Conservation (phyloP, 1,284 basidiomycete species). For the Mycocalia duriaeana region DNA sequence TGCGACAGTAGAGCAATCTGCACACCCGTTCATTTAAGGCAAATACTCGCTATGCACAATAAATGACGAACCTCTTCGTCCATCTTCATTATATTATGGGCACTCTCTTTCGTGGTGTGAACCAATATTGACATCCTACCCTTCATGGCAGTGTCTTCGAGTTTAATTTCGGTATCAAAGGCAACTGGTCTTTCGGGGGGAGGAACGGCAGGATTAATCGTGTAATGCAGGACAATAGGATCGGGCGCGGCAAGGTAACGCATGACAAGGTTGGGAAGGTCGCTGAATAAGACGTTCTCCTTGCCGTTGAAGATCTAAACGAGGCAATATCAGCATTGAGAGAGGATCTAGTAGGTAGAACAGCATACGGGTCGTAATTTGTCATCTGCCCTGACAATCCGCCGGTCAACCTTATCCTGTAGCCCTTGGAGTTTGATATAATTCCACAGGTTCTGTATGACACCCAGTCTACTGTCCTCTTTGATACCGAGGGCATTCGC, state of each 20-base stretch:
- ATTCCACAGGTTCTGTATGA: slow-evolving; percentile 86
- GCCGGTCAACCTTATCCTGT: slow-evolving; percentile 87
- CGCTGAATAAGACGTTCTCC: slow-evolving; percentile 72
- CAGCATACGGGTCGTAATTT: slow-evolving; percentile 57
- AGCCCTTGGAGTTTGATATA: slow-evolving; percentile 86
- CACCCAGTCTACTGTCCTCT: slow-evolving; percentile 81
- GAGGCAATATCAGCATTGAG: not conserved
- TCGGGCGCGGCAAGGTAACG: slow-evolving; percentile 76
- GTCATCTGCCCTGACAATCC: slow-evolving; percentile 75
- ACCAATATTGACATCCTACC: slow-evolving; percentile 74
- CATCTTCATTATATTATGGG: slow-evolving; percentile 65
- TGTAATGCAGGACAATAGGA: slow-evolving; percentile 83
- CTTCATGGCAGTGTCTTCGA: slow-evolving; percentile 79
- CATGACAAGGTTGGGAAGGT: slow-evolving; percentile 84
- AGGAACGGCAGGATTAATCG: slow-evolving; percentile 50
- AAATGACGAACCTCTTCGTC: slow-evolving; percentile 74
- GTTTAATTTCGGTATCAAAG: slow-evolving; percentile 87
- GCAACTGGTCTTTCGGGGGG: slow-evolving; percentile 64
- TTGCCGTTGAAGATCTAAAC: slow-evolving; percentile 62
- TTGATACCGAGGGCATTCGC: slow-evolving; percentile 74
- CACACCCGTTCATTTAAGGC: slow-evolving; percentile 3
- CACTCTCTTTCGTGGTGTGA: slow-evolving; percentile 66
- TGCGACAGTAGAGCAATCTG: slow-evolving; percentile 77
- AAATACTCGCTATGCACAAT: too few relatives aligned
- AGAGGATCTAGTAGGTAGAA: not conserved